Evolutionary conservation across 306 rosid genomes (phyloP).

Genomic region (Sicyos baderoa): DNA sequence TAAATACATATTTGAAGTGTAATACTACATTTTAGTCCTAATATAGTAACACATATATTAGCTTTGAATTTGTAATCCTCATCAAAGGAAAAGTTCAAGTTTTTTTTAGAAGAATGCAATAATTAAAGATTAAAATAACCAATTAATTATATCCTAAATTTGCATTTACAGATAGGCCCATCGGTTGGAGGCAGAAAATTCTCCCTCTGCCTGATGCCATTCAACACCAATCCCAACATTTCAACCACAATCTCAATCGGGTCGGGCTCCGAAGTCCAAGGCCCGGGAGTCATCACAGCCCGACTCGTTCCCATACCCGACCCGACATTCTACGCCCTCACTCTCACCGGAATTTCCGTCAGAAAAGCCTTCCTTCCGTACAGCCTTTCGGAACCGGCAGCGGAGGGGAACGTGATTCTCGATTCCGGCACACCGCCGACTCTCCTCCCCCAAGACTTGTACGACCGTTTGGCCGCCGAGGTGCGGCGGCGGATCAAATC

Average conservation of each 20-base stretch:
- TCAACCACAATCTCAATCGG: conserved; percentile 28
- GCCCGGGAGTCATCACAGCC: conserved; percentile 22
- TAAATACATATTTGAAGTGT: too few species aligned
- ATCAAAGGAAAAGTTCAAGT: too few species aligned
- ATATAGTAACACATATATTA: too few species aligned
- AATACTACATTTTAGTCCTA: too few species aligned
- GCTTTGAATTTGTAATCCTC: too few species aligned
- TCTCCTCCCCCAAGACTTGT: conserved; percentile 2
- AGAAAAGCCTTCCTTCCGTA: conserved; percentile 6
- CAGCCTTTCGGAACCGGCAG: neutral
- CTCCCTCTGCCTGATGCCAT: conserved; percentile 43
- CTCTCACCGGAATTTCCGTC: conserved; percentile 29
- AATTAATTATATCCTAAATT: neutral
- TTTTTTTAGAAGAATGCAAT: too few species aligned
- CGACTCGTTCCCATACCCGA: neutral
- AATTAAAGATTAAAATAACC: too few species aligned
- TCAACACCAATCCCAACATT: neutral
- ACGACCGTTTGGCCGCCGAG: conserved; percentile 16
- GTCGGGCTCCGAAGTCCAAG: conserved; percentile 22
- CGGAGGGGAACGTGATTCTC: conserved; percentile 24
- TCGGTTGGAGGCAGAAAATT: conserved; percentile 31
- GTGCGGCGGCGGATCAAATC: neutral
- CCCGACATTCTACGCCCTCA: conserved; percentile 20
- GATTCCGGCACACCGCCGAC: conserved; percentile 36
- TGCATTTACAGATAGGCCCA: conserved; percentile 6